Evolutionary conservation across 1,284 basidiomycete species (phyloP).

Genomic region (Cutaneotrichosporon sp.): DNA sequence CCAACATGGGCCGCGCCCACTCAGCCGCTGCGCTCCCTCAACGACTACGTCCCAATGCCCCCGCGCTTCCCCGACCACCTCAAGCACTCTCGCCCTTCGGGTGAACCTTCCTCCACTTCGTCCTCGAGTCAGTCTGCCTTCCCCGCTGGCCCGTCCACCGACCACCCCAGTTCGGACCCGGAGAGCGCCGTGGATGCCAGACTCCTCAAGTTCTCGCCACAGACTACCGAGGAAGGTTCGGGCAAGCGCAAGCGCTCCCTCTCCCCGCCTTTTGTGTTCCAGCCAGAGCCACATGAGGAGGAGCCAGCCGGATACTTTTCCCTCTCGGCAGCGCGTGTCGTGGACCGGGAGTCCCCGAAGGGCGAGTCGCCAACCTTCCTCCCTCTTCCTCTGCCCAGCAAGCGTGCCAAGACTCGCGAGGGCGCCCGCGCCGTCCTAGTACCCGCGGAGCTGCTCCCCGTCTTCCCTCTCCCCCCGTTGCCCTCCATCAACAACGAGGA

Average conservation of each 20-base stretch:
- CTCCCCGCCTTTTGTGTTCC: constrained; percentile 2
- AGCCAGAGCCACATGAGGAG: neutral
- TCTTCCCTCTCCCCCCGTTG: constrained; percentile 43
- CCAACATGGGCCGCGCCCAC: too few species aligned
- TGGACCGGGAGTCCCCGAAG: neutral
- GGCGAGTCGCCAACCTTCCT: constrained; percentile 17
- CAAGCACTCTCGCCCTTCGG: too few species aligned
- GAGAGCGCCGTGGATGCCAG: neutral
- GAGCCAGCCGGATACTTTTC: neutral
- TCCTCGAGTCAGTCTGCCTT: too few species aligned
- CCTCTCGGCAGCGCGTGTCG: neutral
- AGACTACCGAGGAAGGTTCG: neutral
- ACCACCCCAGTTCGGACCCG: neutral
- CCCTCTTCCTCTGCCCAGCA: constrained; percentile 38
- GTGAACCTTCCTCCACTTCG: too few species aligned
- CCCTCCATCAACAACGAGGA: constrained; percentile 36
- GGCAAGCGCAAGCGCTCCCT: neutral
- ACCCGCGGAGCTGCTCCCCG: constrained; percentile 43
- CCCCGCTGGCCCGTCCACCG: too few species aligned
- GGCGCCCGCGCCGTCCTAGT: constrained; percentile 36
- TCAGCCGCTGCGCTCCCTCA: too few species aligned
- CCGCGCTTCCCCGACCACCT: too few species aligned
- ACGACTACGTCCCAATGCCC: too few species aligned
- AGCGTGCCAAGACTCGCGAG: constrained; percentile 35
- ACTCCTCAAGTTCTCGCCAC: neutral